Conservation (phyloP, 768 basidiomycete genomes). For the Boletus patriciae region DNA sequence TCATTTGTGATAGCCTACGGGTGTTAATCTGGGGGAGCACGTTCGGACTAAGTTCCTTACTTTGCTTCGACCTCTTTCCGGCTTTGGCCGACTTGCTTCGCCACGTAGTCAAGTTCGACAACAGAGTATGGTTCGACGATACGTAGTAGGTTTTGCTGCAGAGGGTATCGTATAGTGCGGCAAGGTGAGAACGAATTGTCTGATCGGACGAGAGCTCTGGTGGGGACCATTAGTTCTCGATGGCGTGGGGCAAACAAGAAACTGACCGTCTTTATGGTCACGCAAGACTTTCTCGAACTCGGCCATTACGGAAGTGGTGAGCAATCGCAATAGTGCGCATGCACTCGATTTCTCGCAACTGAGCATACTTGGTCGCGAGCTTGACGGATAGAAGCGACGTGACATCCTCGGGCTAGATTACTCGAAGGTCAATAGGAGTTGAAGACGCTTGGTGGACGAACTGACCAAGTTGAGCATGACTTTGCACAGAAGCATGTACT, state of each 20-base stretch:
- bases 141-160: slow-evolving; percentile 92
- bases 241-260: background rate
- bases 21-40: slow-evolving; percentile 1
- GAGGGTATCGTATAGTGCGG: slow-evolving; percentile 93
- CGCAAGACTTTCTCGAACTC: slow-evolving; percentile 87
- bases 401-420: slow-evolving; percentile 84
- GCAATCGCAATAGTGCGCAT: slow-evolving; percentile 95
- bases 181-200: slow-evolving; percentile 92
- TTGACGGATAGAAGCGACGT: slow-evolving; percentile 84
- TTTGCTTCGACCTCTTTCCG: slow-evolving; percentile 88
- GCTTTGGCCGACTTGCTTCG: slow-evolving; percentile 82
- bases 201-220: slow-evolving; percentile 93
- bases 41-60: slow-evolving; percentile 43
- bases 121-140: slow-evolving; percentile 96
- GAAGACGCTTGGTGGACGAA: slow-evolving; percentile 9
- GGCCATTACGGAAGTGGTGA: slow-evolving; percentile 88
- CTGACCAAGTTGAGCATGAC: slow-evolving; percentile 94
- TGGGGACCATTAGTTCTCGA: background rate
- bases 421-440: background rate
- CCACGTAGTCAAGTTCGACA: slow-evolving; percentile 89
- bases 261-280: slow-evolving; percentile 78
- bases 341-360: slow-evolving; percentile 86
- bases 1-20: slow-evolving; percentile 92
- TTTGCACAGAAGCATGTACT: slow-evolving; percentile 98
- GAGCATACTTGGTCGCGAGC: slow-evolving; percentile 83